Evolutionary conservation across 805 yeast genomes (phyloP), one percentile per base, ranked within the genome.

Genomic region (Candida silvicultrix): DNA sequence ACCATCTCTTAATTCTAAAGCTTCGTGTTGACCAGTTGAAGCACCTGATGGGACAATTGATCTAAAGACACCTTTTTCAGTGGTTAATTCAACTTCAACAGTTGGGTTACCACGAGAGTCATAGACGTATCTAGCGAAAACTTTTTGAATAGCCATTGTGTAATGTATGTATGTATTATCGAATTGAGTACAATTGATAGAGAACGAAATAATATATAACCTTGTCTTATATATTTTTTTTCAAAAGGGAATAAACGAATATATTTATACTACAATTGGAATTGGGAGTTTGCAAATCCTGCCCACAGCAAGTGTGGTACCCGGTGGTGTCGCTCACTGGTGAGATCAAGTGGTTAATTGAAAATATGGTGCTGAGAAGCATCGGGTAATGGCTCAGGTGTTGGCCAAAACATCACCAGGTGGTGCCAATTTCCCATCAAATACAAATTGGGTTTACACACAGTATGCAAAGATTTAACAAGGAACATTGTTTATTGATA

Each of bases 81-180:
- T 92, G 80, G 85, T 77, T 64, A 92, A 66, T 68, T 94, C 98
- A 60, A 94, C 98, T 83, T 94, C 98, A 63, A 94, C 99, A 62
- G 99, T 92, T 77, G 99, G 99, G 84, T 92, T 94, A 77, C 98
- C 98, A 78, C 99, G 89, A 64, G 98, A 92, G 78, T 92, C 99
- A 85, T 94, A 92, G 74, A 92, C 96, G 81, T 82, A 85, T 78
- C 99, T 90, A 65, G 98, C 87, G 73, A 78, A 83, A 63, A 90
- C 75, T 75, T 92, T 90, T 60, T 87, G 71, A 65, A 88, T 80
- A 62, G 96, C 85, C 96, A 88, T 88, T 69, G 54, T 59, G 46
- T 16, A 41, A 18, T 49, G 40, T 36, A 32, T 31, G 39, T 46
- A 31, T 41, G 41, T 31, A n/a, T 19, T 20, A 14, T 21, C 14